Percentiles rank a stretch among this genome's conserved stretches.
phyloP scores from a whole-genome alignment of 495 filamentous ascomycete genomes.

The Xylaria curta region DNA sequence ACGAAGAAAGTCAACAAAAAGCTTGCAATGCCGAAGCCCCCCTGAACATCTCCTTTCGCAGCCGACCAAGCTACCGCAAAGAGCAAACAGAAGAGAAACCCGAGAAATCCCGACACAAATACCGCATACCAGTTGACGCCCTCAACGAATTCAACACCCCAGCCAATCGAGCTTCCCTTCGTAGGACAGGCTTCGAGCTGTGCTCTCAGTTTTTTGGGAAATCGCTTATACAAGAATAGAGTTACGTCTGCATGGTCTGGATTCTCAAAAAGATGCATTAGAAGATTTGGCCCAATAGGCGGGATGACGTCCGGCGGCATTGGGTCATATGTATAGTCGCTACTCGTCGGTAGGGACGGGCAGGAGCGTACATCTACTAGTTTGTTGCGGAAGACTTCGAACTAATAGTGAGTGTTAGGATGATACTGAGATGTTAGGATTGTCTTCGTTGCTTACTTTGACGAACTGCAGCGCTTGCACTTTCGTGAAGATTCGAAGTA shows the following conservation, averaged over 20 bases:
- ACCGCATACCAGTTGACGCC: constrained; percentile 18
- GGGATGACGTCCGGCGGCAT: constrained; percentile 15
- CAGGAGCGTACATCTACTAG: constrained; percentile 14
- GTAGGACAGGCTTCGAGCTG: constrained; percentile 18
- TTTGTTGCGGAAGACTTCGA: constrained; percentile 20
- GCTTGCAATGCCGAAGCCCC: constrained; percentile 14
- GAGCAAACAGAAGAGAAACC: constrained; percentile 14
- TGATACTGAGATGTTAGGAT: not conserved
- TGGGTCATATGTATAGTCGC: constrained; percentile 14
- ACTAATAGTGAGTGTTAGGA: not conserved
- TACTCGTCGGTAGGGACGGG: constrained; percentile 5
- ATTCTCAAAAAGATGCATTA: constrained; percentile 20
- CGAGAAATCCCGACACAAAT: not conserved
- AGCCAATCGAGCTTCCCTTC: constrained; percentile 20
- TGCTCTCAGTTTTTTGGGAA: constrained; percentile 12
- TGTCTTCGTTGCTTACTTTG: constrained; percentile 9
- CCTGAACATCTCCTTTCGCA: constrained; percentile 16
- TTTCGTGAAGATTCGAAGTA: not conserved
- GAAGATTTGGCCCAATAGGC: constrained; percentile 12
- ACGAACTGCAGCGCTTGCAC: constrained; percentile 12
- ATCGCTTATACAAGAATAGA: constrained; percentile 10
- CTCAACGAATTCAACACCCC: constrained; percentile 13
- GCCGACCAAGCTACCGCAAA: constrained; percentile 4
- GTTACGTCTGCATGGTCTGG: constrained; percentile 18
- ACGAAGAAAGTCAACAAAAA: constrained; percentile 12